phyloP scores from a whole-genome alignment of 306 rosid species.

The Fragaria iinumae region DNA sequence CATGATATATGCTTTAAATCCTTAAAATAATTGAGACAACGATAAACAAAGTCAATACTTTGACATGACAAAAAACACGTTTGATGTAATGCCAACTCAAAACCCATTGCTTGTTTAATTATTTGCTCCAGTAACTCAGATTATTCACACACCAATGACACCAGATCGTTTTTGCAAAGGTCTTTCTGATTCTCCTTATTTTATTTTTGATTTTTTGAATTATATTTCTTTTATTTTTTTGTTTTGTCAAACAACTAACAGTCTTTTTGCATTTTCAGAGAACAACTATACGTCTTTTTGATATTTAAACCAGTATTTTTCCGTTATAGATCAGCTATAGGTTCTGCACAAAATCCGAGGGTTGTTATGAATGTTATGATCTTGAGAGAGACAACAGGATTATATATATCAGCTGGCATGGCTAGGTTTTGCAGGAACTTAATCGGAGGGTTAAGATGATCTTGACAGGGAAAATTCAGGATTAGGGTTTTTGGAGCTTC shows the following conservation, averaged over 20 bases:
- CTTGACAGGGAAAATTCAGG: neutral
- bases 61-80: neutral
- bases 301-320: neutral
- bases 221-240: too few species aligned
- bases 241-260: too few species aligned
- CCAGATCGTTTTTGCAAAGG: neutral
- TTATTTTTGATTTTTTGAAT: neutral
- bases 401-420: neutral
- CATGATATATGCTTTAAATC: conserved; percentile 6
- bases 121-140: neutral
- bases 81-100: conserved; percentile 4
- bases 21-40: conserved; percentile 6
- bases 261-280: too few species aligned
- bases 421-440: neutral
- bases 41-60: neutral
- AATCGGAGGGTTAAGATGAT: neutral
- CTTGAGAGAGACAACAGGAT: neutral
- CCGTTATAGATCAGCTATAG: neutral
- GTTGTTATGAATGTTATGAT: neutral
- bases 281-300: neutral
- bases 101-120: neutral
- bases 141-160: neutral
- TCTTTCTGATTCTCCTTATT: neutral
- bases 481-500: conserved; percentile 4
- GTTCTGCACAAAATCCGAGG: neutral